phyloP scores from a whole-genome alignment of 306 rosid genomes.

The Inga leiocalycina region DNA sequence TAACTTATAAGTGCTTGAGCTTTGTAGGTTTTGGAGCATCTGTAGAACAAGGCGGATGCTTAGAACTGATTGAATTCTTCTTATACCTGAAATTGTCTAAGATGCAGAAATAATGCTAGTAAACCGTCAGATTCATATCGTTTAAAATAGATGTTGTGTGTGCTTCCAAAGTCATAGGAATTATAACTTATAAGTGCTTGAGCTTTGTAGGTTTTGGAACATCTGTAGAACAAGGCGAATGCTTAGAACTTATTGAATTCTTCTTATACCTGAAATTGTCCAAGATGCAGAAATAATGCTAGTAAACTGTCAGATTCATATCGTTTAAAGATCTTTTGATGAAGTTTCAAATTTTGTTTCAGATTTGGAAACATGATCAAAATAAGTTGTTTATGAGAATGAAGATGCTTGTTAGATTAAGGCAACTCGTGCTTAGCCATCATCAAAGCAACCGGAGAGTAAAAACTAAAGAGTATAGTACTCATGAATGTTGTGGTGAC shows the following conservation, averaged over 20 bases:
- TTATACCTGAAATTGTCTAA: neutral
- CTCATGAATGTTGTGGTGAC: neutral
- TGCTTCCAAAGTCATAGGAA: neutral
- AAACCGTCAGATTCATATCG: neutral
- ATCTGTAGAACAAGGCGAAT: conserved; percentile 1
- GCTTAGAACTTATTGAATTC: conserved; percentile 6
- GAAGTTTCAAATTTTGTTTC: neutral
- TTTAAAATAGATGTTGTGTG: neutral
- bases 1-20: neutral
- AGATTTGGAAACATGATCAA: conserved; percentile 8
- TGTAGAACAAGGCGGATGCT: conserved; percentile 9
- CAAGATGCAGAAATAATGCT: neutral
- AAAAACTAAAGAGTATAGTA: neutral
- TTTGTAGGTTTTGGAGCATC: neutral
- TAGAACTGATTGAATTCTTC: conserved; percentile 1
- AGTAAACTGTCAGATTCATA: neutral
- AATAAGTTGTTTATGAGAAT: neutral
- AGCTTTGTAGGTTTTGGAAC: neutral
- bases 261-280: neutral
- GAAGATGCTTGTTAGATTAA: neutral
- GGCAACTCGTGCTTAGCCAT: neutral
- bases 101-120: neutral
- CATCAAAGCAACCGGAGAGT: neutral
- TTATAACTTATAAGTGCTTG: neutral
- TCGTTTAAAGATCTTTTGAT: neutral